Evolutionary conservation across 352 stramenopile species (phyloP).

Genomic region (Thalassiosira mediterranea): DNA sequence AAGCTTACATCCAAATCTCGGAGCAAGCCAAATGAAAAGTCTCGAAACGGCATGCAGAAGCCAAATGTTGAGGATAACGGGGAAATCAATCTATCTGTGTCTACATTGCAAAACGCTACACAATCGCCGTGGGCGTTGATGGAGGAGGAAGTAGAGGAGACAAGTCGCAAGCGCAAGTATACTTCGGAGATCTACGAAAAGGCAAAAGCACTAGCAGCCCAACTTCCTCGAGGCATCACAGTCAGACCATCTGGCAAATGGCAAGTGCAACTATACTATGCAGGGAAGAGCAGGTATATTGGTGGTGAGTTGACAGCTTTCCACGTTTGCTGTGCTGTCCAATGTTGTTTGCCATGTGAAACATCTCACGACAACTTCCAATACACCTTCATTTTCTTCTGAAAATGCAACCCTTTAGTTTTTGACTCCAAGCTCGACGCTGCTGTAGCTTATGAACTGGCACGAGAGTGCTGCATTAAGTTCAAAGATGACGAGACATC

Average conservation of each 20-base stretch:
- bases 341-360: too few relatives aligned
- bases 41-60: too few relatives aligned
- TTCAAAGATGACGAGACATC: conserved; percentile 16
- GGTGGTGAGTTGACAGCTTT: too few relatives aligned
- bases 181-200: conserved; percentile 1
- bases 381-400: too few relatives aligned
- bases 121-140: not conserved
- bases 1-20: not conserved
- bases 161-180: not conserved
- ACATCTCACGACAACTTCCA: too few relatives aligned
- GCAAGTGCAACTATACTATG: conserved; percentile 84
- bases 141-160: not conserved
- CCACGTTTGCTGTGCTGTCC: too few relatives aligned
- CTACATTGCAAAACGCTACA: too few relatives aligned
- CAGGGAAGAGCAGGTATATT: conserved; percentile 82
- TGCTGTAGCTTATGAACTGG: conserved; percentile 78
- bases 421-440: conserved; percentile 79
- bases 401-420: too few relatives aligned
- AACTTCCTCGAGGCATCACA: conserved; percentile 66
- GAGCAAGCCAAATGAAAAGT: not conserved
- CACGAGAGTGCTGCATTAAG: conserved; percentile 62
- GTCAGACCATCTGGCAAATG: conserved; percentile 83
- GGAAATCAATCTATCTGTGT: not conserved
- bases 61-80: not conserved
- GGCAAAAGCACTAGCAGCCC: not conserved